These are phyloP conservation scores for Flaveria linearis DNA, from an alignment of 129 eudicot genomes.

Conservation along the genomic window DNA sequence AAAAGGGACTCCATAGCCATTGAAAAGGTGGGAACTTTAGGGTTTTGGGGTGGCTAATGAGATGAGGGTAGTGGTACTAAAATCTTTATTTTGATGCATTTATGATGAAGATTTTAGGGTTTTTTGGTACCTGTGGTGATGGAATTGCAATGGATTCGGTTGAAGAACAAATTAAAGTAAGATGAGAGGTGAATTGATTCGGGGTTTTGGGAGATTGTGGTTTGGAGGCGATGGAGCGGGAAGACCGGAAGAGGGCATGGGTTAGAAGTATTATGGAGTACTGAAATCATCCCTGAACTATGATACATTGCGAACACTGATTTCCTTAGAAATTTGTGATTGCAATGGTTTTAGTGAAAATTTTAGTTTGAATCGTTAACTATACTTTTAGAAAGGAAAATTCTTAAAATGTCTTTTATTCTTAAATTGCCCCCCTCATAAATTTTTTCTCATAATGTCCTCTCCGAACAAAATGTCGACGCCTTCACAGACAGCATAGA, in stretches of 20 bases:
- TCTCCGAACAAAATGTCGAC: no score
- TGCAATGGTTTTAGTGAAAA: no score
- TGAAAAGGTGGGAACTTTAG: constrained; percentile 14
- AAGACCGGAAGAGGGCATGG: constrained; percentile 32
- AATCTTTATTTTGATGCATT: neutral
- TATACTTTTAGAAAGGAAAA: no score
- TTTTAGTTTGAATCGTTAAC: no score
- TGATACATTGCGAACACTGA: no score
- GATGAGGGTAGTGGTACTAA: neutral
- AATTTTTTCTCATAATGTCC: no score
- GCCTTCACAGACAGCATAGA: no score
- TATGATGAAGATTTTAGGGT: constrained; percentile 12
- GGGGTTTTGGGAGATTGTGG: neutral
- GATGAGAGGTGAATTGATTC: neutral
- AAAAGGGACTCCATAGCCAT: constrained; percentile 20
- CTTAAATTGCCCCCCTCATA: no score
- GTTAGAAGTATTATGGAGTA: neutral
- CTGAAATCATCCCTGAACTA: neutral
- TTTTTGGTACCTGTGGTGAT: neutral
- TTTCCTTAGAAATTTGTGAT: no score
- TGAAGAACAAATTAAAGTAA: neutral
- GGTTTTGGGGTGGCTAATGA: constrained; percentile 11
- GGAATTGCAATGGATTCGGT: neutral
- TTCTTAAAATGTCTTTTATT: no score
- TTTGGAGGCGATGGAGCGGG: constrained; percentile 41